Base-by-base conservation (phyloP, 179 eudicot genomes). In the Silene coronaria region DNA sequence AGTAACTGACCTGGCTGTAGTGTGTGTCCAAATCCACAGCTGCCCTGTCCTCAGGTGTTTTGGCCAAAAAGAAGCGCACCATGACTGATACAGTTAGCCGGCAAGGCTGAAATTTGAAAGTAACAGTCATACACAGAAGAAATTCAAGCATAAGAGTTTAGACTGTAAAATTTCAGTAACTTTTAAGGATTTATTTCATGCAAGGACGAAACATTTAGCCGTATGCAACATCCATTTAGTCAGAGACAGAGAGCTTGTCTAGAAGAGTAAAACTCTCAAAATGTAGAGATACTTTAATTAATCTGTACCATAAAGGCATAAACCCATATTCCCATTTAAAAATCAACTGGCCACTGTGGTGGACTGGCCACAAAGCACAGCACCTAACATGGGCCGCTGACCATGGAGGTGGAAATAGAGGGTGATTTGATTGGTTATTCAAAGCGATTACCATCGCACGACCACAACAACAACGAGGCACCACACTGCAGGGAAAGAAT, bases 21-120 rank as follows among this genome's bases (percentile, higher is more conserved):
- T 96, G 99, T 17, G 99, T 93, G 80, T 96, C 99, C 83, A 96
- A 87, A 84, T 96, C 99, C 73, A 96, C 99, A 78, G 97, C 96
- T 72, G 99, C 99, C 81, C 99, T 91, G 78, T 93, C 91, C 78
- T 89, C 94, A 13, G 98, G 97, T 67, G 97, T 96, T 78, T 89
- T 93, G 59, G 99, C 99, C 89, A 81, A 80, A 80, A 89, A 38
- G 84, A 96, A 93, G 63, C 99, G 99, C 30, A 89, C 76, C 34
- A 89, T 93, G 72, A 96, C 82, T 24, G 98, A 91, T 66, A 93
- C 42, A 17, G 91, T 90, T 84, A 85, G 72, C 72, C 90, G 88
- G 75, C 91, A 93, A 80, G 90, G 73, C 99, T 96, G 90, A 78
- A 79, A 84, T 59, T 53, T 11, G 68, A 45, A 75, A 78, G 42